phyloP scores from a whole-genome alignment of 2,329 filamentous ascomycete species.

The Botrytis pseudocinerea region DNA sequence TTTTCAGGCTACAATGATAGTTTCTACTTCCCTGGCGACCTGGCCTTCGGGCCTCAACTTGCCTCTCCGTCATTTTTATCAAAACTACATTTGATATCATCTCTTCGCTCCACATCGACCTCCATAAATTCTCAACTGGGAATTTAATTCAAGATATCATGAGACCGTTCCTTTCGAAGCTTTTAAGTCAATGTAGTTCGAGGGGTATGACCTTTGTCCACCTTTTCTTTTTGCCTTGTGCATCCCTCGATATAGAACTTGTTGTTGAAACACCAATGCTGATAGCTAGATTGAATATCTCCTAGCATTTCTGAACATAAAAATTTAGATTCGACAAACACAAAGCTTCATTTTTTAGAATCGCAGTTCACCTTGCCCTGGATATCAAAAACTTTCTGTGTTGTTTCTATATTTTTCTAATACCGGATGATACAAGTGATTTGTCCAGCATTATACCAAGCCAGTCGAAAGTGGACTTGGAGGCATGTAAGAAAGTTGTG shows the following conservation, averaged over 20 bases:
- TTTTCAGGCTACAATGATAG: neutral
- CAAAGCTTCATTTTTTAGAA: neutral
- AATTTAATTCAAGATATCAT: neutral
- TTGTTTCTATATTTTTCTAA: neutral
- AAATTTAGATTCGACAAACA: neutral
- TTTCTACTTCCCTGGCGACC: neutral
- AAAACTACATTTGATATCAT: neutral
- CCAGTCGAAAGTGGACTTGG: neutral
- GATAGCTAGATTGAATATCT: neutral
- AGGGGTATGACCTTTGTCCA: neutral
- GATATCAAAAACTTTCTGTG: neutral
- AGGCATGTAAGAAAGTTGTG: neutral
- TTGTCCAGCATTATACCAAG: neutral
- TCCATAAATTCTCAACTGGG: neutral
- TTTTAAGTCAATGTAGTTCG: neutral
- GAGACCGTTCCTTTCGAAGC: neutral
- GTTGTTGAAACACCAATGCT: neutral
- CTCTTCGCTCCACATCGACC: neutral
- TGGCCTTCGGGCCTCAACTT: neutral
- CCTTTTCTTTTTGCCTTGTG: neutral
- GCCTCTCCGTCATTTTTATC: neutral
- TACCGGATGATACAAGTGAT: neutral
- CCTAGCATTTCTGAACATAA: neutral
- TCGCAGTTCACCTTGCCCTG: no score
- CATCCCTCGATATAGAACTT: neutral